phyloP scores from a whole-genome alignment of 768 basidiomycete genomes.

The Lactarius trivialis region DNA sequence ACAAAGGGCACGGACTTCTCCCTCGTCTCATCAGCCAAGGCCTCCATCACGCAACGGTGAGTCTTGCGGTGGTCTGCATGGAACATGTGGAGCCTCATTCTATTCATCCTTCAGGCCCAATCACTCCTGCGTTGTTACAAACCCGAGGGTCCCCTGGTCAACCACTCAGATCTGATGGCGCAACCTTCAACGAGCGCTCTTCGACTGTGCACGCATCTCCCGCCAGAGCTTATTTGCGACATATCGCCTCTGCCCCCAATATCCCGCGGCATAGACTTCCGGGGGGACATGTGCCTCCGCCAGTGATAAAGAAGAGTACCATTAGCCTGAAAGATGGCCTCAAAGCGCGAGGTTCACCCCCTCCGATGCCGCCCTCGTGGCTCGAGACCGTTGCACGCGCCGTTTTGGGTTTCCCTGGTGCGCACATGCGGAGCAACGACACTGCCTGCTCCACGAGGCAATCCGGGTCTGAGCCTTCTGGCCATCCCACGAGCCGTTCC shows the following conservation, averaged over 20 bases:
- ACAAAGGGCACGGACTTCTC: not conserved
- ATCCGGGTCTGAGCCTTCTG: not conserved
- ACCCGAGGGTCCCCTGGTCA: conserved; percentile 1
- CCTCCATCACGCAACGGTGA: not conserved
- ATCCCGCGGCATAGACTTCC: conserved; percentile 28
- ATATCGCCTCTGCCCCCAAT: conserved; percentile 59
- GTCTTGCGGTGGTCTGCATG: not conserved
- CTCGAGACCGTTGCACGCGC: conserved; percentile 63
- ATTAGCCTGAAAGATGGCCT: conserved; percentile 33
- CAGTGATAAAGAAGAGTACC: conserved; percentile 15
- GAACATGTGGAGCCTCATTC: not conserved
- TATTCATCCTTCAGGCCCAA: not conserved
- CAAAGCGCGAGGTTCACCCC: conserved; percentile 29
- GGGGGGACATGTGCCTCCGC: not conserved
- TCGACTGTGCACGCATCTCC: conserved; percentile 32
- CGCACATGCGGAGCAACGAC: conserved; percentile 39
- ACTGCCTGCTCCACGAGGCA: not conserved
- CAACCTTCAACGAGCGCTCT: conserved; percentile 22
- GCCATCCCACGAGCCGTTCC: conserved; percentile 12
- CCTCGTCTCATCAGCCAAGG: not conserved
- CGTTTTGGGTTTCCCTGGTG: conserved; percentile 42
- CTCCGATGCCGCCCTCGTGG: conserved; percentile 67
- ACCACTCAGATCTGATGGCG: conserved; percentile 12
- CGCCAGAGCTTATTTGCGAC: conserved; percentile 64
- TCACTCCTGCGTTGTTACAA: conserved; percentile 7